Base-by-base conservation (phyloP, 2,329 filamentous ascomycete species). In the Aspergillus terreus region DNA sequence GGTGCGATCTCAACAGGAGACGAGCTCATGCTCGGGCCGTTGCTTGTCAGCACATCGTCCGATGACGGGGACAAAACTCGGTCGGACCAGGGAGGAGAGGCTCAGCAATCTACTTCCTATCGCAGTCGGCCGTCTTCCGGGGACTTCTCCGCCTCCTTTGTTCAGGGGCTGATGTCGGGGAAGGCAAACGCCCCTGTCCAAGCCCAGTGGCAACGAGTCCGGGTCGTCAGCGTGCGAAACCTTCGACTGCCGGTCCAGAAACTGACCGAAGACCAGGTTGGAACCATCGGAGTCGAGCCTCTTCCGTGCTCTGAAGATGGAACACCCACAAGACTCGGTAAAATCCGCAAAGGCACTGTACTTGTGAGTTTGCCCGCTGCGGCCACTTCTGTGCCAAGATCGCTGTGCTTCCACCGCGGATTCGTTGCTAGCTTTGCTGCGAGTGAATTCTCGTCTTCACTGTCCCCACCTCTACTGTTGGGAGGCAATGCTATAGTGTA, bases 141-240 rank as follows among this genome's bases (percentile, higher is more conserved):
- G 14, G 67, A 70, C 17, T 65, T 67, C 33, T 69, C 68, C 32
- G 59, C 62, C 36, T 71, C 67, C 15, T 68, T 66, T 48, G 51
- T 59, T 10, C 65, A 63, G 19, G 58, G 53, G 9, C 57, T 58
- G 36, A 51, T 63, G 27, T 58, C 60, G 9, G 64, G 59, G 71
- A 80, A 33, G 66, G 81, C 38, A 74, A 79, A 6, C 77, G 78
- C 17, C 79, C 79, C 12, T 67, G 76, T 76, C 73, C 61, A 82
- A 78, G 58, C 82, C 78, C 86, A 90, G 69, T 97, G 92, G 92
- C 84, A 89, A 56, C 79, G 79, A 21, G 90, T 92, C 5, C 85
- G 82, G 41, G 84, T 97, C 48, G 85, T 89, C 42, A 97, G 92
- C 61, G 85, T 96, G 41, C 86, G 92, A 19, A 95, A 96, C 60